Conservation (phyloP, 768 basidiomycete genomes). For the Boletus coccyginus region DNA sequence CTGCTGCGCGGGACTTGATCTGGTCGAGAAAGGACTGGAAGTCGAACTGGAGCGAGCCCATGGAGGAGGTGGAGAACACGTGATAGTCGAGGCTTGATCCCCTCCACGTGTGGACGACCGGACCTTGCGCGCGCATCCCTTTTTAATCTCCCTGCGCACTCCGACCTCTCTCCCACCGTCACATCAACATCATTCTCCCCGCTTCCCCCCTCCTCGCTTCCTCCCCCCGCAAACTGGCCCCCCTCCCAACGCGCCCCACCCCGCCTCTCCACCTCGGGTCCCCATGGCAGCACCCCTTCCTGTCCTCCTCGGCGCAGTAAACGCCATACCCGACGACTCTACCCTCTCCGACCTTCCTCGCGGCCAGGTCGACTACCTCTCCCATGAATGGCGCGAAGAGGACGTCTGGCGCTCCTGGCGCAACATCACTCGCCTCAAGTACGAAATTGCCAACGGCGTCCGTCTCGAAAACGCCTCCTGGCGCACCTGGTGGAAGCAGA, state of each 20-base stretch:
- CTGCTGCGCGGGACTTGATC: slow-evolving; percentile 83
- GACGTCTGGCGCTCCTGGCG: slow-evolving; percentile 99
- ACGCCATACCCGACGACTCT: slow-evolving; percentile 68
- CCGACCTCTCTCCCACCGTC: slow-evolving; percentile 4
- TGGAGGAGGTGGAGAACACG: slow-evolving; percentile 7
- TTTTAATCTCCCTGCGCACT: slow-evolving; percentile 15
- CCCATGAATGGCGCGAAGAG: slow-evolving; percentile 96
- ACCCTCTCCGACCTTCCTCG: slow-evolving; percentile 80
- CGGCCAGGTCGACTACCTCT: slow-evolving; percentile 97
- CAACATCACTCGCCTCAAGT: slow-evolving; percentile 97
- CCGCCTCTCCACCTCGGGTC: background rate
- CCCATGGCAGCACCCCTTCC: slow-evolving; percentile 68
- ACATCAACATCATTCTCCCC: too few species aligned
- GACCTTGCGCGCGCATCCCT: slow-evolving; percentile 10
- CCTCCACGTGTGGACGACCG: background rate
- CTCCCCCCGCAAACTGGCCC: too few species aligned
- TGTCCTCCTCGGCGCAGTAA: slow-evolving; percentile 64
- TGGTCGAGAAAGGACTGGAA: slow-evolving; percentile 95
- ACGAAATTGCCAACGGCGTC: slow-evolving; percentile 93
- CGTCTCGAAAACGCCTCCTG: slow-evolving; percentile 97
- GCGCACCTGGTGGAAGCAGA: slow-evolving; percentile 99
- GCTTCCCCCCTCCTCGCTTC: too few species aligned
- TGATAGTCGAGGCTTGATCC: too few species aligned
- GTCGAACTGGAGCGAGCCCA: slow-evolving; percentile 56
- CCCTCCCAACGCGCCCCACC: too few species aligned